Evolutionary conservation across 164 flowering plant genomes (phyloP).

Genomic region (Buxus sempervirens): DNA sequence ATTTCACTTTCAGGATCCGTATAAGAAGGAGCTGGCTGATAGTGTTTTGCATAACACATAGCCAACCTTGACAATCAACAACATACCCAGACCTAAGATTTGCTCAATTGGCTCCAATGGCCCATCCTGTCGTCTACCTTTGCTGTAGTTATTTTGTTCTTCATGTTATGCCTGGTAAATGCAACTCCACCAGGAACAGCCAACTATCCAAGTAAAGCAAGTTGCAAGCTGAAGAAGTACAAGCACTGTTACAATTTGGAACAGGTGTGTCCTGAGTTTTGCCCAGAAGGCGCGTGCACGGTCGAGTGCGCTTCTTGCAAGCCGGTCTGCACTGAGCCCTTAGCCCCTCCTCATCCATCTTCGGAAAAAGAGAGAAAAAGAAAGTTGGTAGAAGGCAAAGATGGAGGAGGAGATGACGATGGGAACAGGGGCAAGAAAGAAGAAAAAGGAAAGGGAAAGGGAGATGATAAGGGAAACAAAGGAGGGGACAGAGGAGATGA

Average conservation of each 20-base stretch:
- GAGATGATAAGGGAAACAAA: too few relatives aligned
- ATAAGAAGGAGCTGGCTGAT: too few relatives aligned
- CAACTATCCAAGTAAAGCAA: constrained; percentile 29
- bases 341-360: neutral
- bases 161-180: constrained; percentile 21
- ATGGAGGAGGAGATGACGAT: too few relatives aligned
- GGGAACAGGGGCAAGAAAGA: too few relatives aligned
- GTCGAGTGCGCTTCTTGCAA: constrained; percentile 24
- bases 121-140: neutral
- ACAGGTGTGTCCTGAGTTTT: constrained; percentile 41
- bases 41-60: too few relatives aligned
- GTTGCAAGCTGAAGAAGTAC: constrained; percentile 25
- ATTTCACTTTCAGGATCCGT: too few relatives aligned
- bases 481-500: too few relatives aligned
- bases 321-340: neutral
- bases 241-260: constrained; percentile 36
- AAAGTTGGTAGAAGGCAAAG: too few relatives aligned
- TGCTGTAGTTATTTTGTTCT: constrained; percentile 7
- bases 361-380: neutral
- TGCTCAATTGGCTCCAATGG: constrained; percentile 9
- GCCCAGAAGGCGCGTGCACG: constrained; percentile 27
- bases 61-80: too few relatives aligned
- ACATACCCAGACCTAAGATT: too few relatives aligned
- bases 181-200: constrained; percentile 37
- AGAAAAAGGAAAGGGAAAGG: too few relatives aligned